A percentile compares a stretch with the other conserved stretches of the same genome.
Evolutionary conservation across 768 basidiomycete species (phyloP).

Genomic region (Termitomyces sp.): DNA sequence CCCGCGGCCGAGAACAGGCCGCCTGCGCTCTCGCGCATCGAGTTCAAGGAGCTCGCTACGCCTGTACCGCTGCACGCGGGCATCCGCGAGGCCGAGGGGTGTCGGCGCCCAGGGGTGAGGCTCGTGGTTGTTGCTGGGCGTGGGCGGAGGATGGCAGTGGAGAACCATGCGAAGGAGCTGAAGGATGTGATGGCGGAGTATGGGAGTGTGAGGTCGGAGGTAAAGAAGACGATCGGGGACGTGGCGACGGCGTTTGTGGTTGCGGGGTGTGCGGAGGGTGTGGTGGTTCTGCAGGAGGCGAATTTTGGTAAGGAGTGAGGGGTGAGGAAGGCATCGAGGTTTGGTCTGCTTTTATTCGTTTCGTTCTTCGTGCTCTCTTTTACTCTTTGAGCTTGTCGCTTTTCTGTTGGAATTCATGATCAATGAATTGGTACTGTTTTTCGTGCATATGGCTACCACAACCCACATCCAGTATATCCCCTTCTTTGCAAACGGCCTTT

Average conservation of each 20-base stretch:
- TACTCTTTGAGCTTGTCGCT: neutral
- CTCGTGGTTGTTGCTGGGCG: constrained; percentile 71
- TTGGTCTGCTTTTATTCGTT: neutral
- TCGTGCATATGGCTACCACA: neutral
- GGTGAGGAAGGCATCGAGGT: neutral
- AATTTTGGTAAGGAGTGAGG: neutral
- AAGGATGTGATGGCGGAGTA: constrained; percentile 57
- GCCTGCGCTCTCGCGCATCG: constrained; percentile 50
- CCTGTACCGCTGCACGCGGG: constrained; percentile 59
- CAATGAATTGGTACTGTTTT: neutral
- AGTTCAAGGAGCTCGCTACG: constrained; percentile 55
- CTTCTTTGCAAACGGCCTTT: neutral
- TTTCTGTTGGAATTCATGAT: too few relatives aligned
- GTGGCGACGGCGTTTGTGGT: constrained; percentile 75
- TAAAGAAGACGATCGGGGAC: constrained; percentile 83
- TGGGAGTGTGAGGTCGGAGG: constrained; percentile 52
- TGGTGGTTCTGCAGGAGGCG: constrained; percentile 68
- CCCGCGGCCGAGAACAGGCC: constrained; percentile 6
- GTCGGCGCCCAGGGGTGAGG: constrained; percentile 21
- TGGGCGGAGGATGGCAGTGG: constrained; percentile 66
- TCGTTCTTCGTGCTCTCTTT: neutral
- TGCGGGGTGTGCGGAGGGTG: constrained; percentile 49
- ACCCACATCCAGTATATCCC: neutral
- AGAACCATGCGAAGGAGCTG: constrained; percentile 71
- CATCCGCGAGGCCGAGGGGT: constrained; percentile 38